Evolutionary conservation across 345 rosid genomes (phyloP), one percentile per base, ranked within the genome.

Genomic region (Camelina hispida): DNA sequence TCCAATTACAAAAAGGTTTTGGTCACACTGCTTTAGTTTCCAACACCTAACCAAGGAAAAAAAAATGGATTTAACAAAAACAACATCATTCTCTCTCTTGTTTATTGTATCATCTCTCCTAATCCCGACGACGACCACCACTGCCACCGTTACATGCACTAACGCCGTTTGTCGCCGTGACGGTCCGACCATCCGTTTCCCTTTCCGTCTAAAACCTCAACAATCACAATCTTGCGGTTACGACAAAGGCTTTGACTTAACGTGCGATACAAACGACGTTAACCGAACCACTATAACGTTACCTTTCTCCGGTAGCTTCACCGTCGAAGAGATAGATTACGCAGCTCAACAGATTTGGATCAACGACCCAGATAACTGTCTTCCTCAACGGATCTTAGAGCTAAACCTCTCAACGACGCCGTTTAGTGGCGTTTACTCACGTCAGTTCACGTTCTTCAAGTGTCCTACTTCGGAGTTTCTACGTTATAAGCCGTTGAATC

Each of bases 271-370:
- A 32, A 35, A 70, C 71, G 56, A 28, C 78, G 68, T 65, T 44
- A 80, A 82, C 78, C 66, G 69, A 46, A 85, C 91, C 32, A 25
- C 77, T 13, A 64, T 79, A 62, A 55, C 67, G 48, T 34, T 79
- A 0, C 88, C 89, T 30, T 47, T 53, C 13, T 81, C 88, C 2
- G 88, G 87, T 20, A 68, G 44, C 9, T 88, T 91, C 81, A 77
- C 38, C 50, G 79, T 93, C 71, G 85, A 71, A 7, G 80, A 52
- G 9, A 84, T 93, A 25, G 82, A 86, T 68, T 90, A 93, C 68
- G 86, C 37, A 0, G 63, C 79, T 9, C 96, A 88, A 28, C 87
- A 87, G 76, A 54, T 93, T 56, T 83, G 87, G 94, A 79, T 93
- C 50, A 90, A 80, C 53, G 96, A 93, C 60, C 90, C 84, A 1